phyloP scores from a whole-genome alignment of 257 asterid species.

The Solanum pinnatisectum region DNA sequence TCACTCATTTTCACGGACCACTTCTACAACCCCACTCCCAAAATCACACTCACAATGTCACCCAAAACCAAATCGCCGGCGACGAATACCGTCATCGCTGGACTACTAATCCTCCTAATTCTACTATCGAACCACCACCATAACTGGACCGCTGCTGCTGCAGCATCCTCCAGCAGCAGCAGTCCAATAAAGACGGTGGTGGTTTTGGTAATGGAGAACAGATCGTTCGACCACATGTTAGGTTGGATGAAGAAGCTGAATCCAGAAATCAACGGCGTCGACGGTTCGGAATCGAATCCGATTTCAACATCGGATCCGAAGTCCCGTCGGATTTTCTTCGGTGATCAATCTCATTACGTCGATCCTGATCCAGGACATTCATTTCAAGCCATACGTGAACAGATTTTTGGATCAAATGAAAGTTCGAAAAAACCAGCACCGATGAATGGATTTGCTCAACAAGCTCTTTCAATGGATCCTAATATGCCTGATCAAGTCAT shows the following conservation, averaged over 20 bases:
- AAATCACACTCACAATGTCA: neutral
- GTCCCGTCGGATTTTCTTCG: conserved; percentile 35
- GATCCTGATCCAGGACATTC: conserved; percentile 98
- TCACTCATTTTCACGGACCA: neutral
- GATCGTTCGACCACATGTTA: conserved; percentile 95
- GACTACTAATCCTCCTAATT: neutral
- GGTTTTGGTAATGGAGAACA: conserved; percentile 85
- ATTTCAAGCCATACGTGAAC: conserved; percentile 77
- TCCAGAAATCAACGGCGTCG: conserved; percentile 68
- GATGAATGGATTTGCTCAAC: conserved; percentile 87
- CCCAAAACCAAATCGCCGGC: neutral
- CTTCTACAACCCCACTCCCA: neutral
- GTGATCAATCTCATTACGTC: conserved; percentile 49
- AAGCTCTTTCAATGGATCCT: conserved; percentile 61
- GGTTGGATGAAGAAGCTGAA: conserved; percentile 94
- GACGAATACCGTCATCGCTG: neutral
- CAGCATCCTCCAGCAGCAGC: neutral
- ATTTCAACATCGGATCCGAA: conserved; percentile 39
- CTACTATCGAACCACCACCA: neutral
- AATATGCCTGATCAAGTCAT: conserved; percentile 61
- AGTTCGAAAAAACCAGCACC: conserved; percentile 37
- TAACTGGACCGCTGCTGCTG: neutral
- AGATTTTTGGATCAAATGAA: conserved; percentile 60
- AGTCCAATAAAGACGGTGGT: conserved; percentile 80
- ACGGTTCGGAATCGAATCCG: conserved; percentile 61